Evolutionary conservation across 805 yeast species (phyloP).

Genomic region (Yarrowia sp.): DNA sequence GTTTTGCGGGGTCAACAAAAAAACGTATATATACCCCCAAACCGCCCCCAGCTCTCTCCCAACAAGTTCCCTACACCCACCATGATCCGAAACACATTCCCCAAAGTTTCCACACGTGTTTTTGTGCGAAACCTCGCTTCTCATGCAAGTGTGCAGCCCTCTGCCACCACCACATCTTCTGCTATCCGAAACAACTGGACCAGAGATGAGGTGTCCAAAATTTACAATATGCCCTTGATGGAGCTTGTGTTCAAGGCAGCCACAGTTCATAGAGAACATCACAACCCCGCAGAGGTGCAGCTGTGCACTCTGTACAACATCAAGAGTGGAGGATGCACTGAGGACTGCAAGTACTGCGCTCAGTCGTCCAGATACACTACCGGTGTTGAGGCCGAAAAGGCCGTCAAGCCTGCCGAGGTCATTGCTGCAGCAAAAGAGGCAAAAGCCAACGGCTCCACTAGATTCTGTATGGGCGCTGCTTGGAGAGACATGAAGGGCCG

Average conservation of each 20-base stretch:
- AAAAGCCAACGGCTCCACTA: slow-evolving; percentile 71
- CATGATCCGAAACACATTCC: slow-evolving; percentile 5
- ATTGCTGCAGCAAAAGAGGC: slow-evolving; percentile 69
- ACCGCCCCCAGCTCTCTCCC: neutral
- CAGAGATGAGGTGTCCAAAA: slow-evolving; percentile 61
- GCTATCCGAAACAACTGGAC: slow-evolving; percentile 57
- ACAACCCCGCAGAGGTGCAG: slow-evolving; percentile 74
- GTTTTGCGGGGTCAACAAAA: slow-evolving; percentile 31
- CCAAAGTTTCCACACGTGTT: neutral
- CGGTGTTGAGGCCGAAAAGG: slow-evolving; percentile 72
- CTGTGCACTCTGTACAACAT: slow-evolving; percentile 77
- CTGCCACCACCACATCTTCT: slow-evolving; percentile 3
- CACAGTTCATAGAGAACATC: slow-evolving; percentile 68
- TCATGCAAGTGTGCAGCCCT: slow-evolving; percentile 19
- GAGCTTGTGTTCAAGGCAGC: slow-evolving; percentile 68
- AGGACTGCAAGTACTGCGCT: slow-evolving; percentile 82
- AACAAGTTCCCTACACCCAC: neutral
- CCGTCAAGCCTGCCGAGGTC: slow-evolving; percentile 68
- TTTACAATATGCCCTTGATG: slow-evolving; percentile 70
- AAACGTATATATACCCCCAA: slow-evolving; percentile 11
- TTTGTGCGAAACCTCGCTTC: slow-evolving; percentile 18
- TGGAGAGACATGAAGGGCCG: slow-evolving; percentile 88
- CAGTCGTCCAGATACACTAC: slow-evolving; percentile 72
- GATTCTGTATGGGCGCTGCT: slow-evolving; percentile 87
- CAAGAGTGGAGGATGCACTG: slow-evolving; percentile 82